These are phyloP conservation scores for Coemansia sp. DNA, from an alignment of 192 early-diverging fungal species.

Conservation along the genomic window DNA sequence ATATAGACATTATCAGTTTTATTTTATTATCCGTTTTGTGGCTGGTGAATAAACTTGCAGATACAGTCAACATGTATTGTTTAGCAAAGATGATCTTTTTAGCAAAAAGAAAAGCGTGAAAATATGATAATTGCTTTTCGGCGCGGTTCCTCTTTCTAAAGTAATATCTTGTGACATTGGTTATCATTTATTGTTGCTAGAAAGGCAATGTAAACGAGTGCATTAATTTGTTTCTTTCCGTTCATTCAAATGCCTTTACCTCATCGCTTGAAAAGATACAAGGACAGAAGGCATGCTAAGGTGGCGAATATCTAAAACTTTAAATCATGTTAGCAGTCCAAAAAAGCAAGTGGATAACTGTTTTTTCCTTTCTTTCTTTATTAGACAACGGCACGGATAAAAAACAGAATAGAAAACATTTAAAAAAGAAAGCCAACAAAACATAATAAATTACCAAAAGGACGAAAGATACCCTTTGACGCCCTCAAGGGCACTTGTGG, in stretches of 20 bases:
- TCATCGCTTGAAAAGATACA: too few relatives aligned
- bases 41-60: background rate
- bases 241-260: too few relatives aligned
- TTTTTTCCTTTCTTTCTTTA: background rate
- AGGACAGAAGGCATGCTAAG: too few relatives aligned
- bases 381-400: background rate
- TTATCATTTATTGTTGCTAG: background rate
- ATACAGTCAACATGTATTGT: background rate
- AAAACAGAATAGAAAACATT: background rate
- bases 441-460: slow-evolving; percentile 35
- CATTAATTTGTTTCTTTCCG: too few relatives aligned
- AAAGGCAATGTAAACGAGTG: background rate
- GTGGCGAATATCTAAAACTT: background rate
- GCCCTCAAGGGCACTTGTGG: slow-evolving; percentile 34
- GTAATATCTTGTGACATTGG: background rate
- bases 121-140: background rate
- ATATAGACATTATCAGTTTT: background rate
- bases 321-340: background rate
- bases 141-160: background rate
- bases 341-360: background rate
- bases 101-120: background rate
- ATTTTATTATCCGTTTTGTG: background rate
- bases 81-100: background rate
- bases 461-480: slow-evolving; percentile 45
- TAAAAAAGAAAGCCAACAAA: background rate